A percentile compares a stretch with the other conserved stretches of the same genome.
Conservation (phyloP, 768 basidiomycete genomes). For the Cubamyces sp. region DNA sequence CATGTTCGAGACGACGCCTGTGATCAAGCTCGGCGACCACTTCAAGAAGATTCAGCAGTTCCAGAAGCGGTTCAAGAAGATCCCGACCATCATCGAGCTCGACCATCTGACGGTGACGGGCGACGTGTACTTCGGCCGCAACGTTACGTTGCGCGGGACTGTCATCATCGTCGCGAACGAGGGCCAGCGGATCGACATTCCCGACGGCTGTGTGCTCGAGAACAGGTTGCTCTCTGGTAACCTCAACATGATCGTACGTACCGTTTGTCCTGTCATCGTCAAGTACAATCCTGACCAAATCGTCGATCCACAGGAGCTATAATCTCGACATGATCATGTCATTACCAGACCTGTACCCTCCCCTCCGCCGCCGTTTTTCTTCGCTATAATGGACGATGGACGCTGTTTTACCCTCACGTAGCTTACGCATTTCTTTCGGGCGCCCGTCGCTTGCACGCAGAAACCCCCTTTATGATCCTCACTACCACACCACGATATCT, state of each 20-base stretch:
- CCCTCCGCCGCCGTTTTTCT: not conserved
- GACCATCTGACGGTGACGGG: slow-evolving; percentile 95
- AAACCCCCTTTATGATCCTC: not conserved
- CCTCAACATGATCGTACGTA: slow-evolving; percentile 69
- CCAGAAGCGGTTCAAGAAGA: slow-evolving; percentile 94
- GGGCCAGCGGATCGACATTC: slow-evolving; percentile 59
- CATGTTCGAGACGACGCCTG: slow-evolving; percentile 89
- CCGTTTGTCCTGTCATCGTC: slow-evolving; percentile 4
- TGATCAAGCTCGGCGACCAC: slow-evolving; percentile 94
- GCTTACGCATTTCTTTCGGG: not conserved
- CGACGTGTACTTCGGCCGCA: slow-evolving; percentile 88
- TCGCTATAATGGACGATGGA: slow-evolving; percentile 11
- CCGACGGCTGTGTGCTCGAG: slow-evolving; percentile 60
- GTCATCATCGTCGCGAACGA: slow-evolving; percentile 86
- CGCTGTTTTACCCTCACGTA: not conserved
- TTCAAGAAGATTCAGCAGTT: slow-evolving; percentile 97
- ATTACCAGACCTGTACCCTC: not conserved
- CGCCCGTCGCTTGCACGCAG: slow-evolving; percentile 4
- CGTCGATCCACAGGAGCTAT: slow-evolving; percentile 35
- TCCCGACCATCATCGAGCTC: slow-evolving; percentile 87
- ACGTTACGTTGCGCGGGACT: slow-evolving; percentile 85
- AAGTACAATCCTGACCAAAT: not conserved
- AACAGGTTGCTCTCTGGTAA: slow-evolving; percentile 74
- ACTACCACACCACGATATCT: not conserved
- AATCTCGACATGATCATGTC: slow-evolving; percentile 11